These are phyloP conservation scores for Talaromyces atroroseus DNA, from an alignment of 2,329 filamentous ascomycete species.

Conservation along the genomic window DNA sequence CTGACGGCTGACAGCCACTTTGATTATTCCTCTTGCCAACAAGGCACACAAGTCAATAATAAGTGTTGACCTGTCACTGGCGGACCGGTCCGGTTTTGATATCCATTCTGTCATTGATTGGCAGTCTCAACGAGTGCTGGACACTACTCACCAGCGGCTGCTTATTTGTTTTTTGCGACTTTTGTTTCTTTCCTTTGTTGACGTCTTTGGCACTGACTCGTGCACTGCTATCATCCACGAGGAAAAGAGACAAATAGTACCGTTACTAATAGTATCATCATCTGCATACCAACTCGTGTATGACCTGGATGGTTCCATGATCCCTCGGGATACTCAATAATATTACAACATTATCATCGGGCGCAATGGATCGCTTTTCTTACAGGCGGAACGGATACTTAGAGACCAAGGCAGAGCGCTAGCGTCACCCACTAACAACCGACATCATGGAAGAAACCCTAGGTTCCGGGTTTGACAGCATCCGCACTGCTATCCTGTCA, in stretches of 20 bases:
- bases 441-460: conserved; percentile 12
- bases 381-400: background rate
- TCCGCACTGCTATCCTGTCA: conserved; percentile 11
- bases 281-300: background rate
- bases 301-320: background rate
- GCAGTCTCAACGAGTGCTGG: background rate
- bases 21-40: background rate
- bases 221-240: background rate
- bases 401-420: conserved; percentile 1
- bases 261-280: background rate
- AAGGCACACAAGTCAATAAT: background rate
- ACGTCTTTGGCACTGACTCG: background rate
- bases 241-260: too few relatives aligned
- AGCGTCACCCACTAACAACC: background rate
- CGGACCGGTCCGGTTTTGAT: background rate
- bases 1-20: background rate
- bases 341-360: background rate
- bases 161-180: background rate
- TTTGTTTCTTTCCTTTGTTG: background rate
- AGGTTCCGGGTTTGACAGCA: conserved; percentile 13
- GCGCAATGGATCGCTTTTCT: background rate
- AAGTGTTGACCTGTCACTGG: background rate
- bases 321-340: background rate
- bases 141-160: background rate
- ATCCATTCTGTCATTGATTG: background rate